phyloP scores from a whole-genome alignment of 2,329 filamentous ascomycete species.

The Fusarium mexicanum region DNA sequence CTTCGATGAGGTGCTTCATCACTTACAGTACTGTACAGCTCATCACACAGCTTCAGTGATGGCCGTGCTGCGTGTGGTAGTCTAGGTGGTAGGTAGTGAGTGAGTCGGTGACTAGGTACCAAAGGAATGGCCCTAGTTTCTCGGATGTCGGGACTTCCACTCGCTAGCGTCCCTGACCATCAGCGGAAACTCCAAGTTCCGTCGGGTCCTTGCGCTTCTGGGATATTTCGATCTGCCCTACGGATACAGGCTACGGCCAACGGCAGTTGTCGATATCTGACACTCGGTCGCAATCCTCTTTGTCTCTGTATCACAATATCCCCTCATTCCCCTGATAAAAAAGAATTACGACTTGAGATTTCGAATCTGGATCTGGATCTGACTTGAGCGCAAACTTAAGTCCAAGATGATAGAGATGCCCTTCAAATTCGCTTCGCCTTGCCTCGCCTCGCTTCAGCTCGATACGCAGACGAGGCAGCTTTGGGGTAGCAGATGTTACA shows the following conservation, averaged over 20 bases:
- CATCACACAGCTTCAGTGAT: not conserved
- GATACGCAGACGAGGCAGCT: constrained; percentile 15
- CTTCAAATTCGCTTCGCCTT: not conserved
- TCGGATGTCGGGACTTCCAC: constrained; percentile 41
- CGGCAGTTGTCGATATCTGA: constrained; percentile 21
- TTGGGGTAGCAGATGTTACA: constrained; percentile 20
- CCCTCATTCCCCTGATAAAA: not conserved
- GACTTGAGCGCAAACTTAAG: not conserved
- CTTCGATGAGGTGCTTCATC: not conserved
- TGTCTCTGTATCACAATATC: constrained; percentile 1
- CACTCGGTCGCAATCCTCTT: not conserved
- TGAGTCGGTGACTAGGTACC: not conserved
- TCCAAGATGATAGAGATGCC: constrained; percentile 1
- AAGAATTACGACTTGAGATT: not conserved
- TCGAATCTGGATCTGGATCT: not conserved
- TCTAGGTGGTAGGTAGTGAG: not conserved
- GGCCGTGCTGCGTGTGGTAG: not conserved
- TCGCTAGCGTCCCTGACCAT: constrained; percentile 34
- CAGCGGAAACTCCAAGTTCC: constrained; percentile 38
- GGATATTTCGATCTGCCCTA: constrained; percentile 17
- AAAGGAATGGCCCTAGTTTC: constrained; percentile 28
- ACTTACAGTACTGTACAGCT: not conserved
- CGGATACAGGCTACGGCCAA: constrained; percentile 4
- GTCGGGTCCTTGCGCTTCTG: constrained; percentile 23
- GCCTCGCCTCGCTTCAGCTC: constrained; percentile 4